Base-by-base conservation (phyloP, 1,139 yeast species). In the Hyphopichia wangnamkhiaoensis region DNA sequence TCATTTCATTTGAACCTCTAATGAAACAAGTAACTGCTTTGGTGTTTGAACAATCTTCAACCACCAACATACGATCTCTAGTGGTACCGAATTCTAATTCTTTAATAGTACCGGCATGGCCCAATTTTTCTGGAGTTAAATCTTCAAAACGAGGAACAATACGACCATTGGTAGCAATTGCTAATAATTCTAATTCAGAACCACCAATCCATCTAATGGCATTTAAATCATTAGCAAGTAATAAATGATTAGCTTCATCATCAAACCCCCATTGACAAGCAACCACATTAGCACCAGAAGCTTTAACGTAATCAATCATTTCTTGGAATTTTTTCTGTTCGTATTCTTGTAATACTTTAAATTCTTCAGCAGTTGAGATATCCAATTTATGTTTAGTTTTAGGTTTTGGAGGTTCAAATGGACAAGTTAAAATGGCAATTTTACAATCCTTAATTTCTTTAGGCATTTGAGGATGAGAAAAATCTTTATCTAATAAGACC, bases 131-230 rank as follows among this genome's bases (percentile, higher is more conserved):
- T 1, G 81, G 64, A 5, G 85, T 67, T 56, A 94, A 76, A 61
- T 93, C 98, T 68, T 94, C 97, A 65, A 94, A 93, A 56, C 98
- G 76, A 31, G 98, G 97, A 33, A 94, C 98, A 53, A 93, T 94
- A 56, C 96, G 82, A 42, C 98, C 98, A 57, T 89, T 85, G 23
- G 98, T 93, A 34, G 98, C 98, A 62, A 94, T 93, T 29, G 98
- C 98, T 56, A 94, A 82, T 48, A 89, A 78, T 68, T 93, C 98
- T 53, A 93, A 77, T 59, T 94, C 99, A 38, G 95, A 89, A 30
- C 98, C 98, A 44, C 98, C 98, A 41, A 94, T 96, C 98, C 98
- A 94, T 73, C 98, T 83, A 33, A 94, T 95, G 27, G 98, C 98
- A 38, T 96, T 95, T 48, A 93, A 76, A 32, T 87, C 79, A 63